A percentile compares a stretch with the other conserved stretches of the same genome.
These are phyloP conservation scores for Echites panduratus DNA, from an alignment of 257 asterid genomes.

Conservation along the genomic window DNA sequence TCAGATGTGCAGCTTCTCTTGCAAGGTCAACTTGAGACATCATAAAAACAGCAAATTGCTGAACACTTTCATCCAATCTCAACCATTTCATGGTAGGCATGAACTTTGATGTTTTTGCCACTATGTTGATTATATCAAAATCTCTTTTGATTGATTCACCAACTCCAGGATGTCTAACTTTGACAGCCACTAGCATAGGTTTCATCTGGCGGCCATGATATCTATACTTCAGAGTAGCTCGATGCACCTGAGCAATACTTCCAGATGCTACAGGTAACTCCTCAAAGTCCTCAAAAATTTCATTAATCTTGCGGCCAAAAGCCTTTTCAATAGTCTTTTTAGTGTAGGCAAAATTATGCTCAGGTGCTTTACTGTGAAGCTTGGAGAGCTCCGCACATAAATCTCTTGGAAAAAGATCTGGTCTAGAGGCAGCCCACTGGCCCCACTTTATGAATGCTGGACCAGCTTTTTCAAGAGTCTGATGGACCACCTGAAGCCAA, in stretches of 20 bases:
- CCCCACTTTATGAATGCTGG: conserved; percentile 99
- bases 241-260: conserved; percentile 86
- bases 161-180: conserved; percentile 90
- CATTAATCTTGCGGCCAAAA: conserved; percentile 60
- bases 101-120: conserved; percentile 54
- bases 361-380: conserved; percentile 91
- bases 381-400: conserved; percentile 78
- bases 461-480: conserved; percentile 84
- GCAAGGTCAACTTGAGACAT: conserved; percentile 91
- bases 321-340: conserved; percentile 66
- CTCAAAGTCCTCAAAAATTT: conserved; percentile 75
- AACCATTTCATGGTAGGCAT: conserved; percentile 74
- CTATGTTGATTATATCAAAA: conserved; percentile 64
- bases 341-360: conserved; percentile 77
- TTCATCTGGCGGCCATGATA: conserved; percentile 53
- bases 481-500: conserved; percentile 86
- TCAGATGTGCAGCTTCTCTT: conserved; percentile 84
- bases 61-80: conserved; percentile 82
- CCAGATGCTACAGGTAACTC: conserved; percentile 89
- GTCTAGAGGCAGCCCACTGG: conserved; percentile 99
- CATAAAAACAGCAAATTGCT: conserved; percentile 86
- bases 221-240: conserved; percentile 55
- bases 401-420: conserved; percentile 84
- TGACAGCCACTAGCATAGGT: conserved; percentile 72
- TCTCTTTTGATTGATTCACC: conserved; percentile 88